These are phyloP conservation scores for Lepidium aucheri DNA, from an alignment of 345 rosid species.

Conservation along the genomic window DNA sequence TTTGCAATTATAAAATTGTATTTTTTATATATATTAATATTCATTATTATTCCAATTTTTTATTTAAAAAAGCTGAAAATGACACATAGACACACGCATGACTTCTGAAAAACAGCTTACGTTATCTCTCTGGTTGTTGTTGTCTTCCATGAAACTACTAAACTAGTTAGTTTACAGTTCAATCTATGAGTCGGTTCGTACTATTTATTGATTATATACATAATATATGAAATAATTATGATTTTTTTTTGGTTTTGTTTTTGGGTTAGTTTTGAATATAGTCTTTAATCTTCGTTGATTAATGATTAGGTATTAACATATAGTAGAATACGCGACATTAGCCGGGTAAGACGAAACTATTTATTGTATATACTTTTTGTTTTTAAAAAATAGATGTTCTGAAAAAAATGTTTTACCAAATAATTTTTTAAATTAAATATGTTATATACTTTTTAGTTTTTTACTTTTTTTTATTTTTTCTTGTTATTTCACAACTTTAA, in stretches of 20 bases:
- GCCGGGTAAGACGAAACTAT: slow-evolving; percentile 1
- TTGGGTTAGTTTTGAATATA: slow-evolving; percentile 1
- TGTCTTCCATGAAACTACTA: slow-evolving; percentile 19
- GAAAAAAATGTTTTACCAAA: too few relatives aligned
- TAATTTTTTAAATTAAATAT: too few relatives aligned
- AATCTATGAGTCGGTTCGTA: slow-evolving; percentile 13
- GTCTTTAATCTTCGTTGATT: slow-evolving; percentile 2
- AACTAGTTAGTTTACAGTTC: slow-evolving; percentile 13
- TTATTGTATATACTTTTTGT: neutral
- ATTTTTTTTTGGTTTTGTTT: neutral
- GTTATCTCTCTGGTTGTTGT: neutral
- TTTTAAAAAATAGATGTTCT: too few relatives aligned
- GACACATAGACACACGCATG: neutral
- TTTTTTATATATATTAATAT: neutral
- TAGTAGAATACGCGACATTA: neutral
- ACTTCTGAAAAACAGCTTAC: slow-evolving; percentile 13
- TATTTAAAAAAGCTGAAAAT: neutral
- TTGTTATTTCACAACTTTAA: neutral
- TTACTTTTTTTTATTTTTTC: neutral
- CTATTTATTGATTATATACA: neutral
- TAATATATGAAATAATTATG: neutral
- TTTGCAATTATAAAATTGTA: neutral
- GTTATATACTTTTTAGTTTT: too few relatives aligned
- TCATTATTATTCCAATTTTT: slow-evolving; percentile 14
- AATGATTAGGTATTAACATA: neutral